phyloP scores from a whole-genome alignment of 169 alveolate species.

The Haemoproteus tartakovskyi region DNA sequence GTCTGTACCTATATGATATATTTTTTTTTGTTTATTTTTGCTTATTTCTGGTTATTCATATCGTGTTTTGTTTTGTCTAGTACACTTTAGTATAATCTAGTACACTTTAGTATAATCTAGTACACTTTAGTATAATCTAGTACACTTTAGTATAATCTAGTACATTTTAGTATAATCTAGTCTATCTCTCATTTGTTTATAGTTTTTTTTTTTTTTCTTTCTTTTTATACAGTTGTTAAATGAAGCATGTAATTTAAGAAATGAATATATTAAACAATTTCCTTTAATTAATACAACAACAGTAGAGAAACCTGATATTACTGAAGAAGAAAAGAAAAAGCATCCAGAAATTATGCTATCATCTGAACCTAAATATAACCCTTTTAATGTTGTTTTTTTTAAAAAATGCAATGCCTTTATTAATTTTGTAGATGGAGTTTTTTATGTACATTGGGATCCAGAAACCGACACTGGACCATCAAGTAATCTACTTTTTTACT shows the following conservation, averaged over 20 bases:
- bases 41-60: too few species aligned
- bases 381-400: constrained; percentile 20
- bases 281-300: constrained; percentile 22
- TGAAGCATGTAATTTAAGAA: constrained; percentile 22
- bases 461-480: constrained; percentile 14
- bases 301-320: not conserved
- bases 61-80: too few species aligned
- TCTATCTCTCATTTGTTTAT: not conserved
- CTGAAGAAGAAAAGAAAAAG: not conserved
- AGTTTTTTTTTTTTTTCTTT: not conserved
- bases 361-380: constrained; percentile 31
- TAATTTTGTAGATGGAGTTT: constrained; percentile 45
- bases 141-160: not conserved
- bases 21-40: too few species aligned
- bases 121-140: too few species aligned
- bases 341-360: not conserved
- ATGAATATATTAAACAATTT: constrained; percentile 10
- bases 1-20: too few species aligned
- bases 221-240: constrained; percentile 4
- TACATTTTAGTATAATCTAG: not conserved
- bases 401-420: constrained; percentile 45
- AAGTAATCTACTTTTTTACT: constrained; percentile 19
- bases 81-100: too few species aligned
- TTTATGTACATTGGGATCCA: constrained; percentile 51
- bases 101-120: too few species aligned